Evolutionary conservation across 2,329 filamentous ascomycete species (phyloP).

Genomic region (Aureobasidium uvarum): DNA sequence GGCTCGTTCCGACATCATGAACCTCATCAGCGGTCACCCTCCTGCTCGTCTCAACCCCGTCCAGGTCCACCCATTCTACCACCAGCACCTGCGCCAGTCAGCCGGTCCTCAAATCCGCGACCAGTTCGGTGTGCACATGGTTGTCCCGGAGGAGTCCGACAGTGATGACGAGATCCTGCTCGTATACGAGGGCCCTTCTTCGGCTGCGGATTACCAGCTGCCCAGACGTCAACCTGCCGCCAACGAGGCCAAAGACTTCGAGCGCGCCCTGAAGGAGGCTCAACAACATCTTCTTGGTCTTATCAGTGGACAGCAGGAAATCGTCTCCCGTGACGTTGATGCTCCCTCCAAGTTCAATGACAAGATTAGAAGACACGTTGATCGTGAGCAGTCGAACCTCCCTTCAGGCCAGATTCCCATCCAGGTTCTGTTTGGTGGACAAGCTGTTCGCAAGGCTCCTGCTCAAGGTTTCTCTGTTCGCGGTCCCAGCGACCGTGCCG

Average conservation of each 20-base stretch:
- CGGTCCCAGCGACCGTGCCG: constrained; percentile 71
- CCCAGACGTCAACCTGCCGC: constrained; percentile 56
- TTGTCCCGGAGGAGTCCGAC: constrained; percentile 65
- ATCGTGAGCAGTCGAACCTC: constrained; percentile 54
- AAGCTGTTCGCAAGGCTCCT: constrained; percentile 53
- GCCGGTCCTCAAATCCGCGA: constrained; percentile 63
- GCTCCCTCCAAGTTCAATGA: constrained; percentile 62
- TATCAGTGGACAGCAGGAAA: constrained; percentile 55
- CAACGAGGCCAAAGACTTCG: constrained; percentile 56
- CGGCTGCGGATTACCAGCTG: constrained; percentile 53
- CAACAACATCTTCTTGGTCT: constrained; percentile 56
- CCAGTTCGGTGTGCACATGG: constrained; percentile 69
- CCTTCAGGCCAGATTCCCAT: constrained; percentile 55
- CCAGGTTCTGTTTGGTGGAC: constrained; percentile 53
- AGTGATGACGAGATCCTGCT: constrained; percentile 63
- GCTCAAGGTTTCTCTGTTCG: constrained; percentile 62
- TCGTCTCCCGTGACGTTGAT: constrained; percentile 54
- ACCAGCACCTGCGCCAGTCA: constrained; percentile 66
- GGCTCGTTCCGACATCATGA: constrained; percentile 71
- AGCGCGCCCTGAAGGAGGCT: constrained; percentile 58
- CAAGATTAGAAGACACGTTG: constrained; percentile 60
- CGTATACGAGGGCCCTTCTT: constrained; percentile 68
- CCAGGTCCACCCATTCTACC: constrained; percentile 74
- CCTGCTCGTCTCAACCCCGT: constrained; percentile 67
- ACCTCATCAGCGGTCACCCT: constrained; percentile 70